These are phyloP conservation scores for Ophiostoma ips DNA, from an alignment of 2,329 filamentous ascomycete genomes.

Conservation along the genomic window DNA sequence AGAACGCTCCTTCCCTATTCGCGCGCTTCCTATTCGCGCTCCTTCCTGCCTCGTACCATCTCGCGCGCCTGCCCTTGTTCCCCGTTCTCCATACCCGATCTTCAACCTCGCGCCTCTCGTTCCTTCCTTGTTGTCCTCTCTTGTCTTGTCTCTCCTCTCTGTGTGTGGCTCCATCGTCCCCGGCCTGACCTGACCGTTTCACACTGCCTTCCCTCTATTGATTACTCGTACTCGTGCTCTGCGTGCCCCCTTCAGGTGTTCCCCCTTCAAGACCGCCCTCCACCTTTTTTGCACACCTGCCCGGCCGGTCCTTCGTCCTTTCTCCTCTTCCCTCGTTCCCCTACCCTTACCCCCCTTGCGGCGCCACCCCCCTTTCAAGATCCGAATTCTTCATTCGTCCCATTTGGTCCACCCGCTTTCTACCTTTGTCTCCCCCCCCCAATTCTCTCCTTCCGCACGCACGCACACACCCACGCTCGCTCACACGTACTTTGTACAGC, in stretches of 20 bases:
- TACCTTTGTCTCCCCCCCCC: neutral
- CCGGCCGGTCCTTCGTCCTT: neutral
- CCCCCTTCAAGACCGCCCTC: neutral
- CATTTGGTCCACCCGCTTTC: conserved; percentile 1
- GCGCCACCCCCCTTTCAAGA: conserved; percentile 9
- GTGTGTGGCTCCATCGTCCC: neutral
- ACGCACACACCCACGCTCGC: neutral
- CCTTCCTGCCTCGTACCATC: neutral
- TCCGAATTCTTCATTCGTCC: conserved; percentile 9
- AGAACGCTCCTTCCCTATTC: neutral
- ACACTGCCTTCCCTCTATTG: neutral
- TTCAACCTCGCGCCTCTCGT: neutral
- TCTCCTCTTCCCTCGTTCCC: neutral
- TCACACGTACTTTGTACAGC: neutral
- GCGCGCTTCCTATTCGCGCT: neutral
- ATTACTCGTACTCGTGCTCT: neutral
- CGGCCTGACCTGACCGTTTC: neutral
- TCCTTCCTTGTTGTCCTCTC: neutral
- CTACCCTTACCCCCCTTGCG: conserved; percentile 2
- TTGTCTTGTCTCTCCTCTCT: neutral
- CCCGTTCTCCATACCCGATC: no score
- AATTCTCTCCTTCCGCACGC: neutral
- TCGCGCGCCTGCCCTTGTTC: conserved; percentile 1
- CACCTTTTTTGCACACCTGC: no score
- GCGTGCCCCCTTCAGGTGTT: no score